phyloP scores from a whole-genome alignment of 805 yeast species.

The Wickerhamomyces alni region DNA sequence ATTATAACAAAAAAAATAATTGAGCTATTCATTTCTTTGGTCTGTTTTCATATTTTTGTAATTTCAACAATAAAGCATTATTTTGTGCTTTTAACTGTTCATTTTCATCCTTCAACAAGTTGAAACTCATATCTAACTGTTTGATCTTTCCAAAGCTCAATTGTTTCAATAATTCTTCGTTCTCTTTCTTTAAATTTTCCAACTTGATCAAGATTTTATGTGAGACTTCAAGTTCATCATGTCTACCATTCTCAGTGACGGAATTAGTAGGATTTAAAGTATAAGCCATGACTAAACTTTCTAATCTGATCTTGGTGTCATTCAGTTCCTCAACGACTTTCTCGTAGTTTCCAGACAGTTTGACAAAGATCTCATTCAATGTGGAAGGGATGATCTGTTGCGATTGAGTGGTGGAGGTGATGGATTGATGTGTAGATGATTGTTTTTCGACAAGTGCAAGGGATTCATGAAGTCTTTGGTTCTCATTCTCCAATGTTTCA shows the following conservation, averaged over 20 bases:
- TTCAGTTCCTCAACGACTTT: slow-evolving; percentile 45
- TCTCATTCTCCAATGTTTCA: slow-evolving; percentile 38
- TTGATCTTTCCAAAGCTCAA: slow-evolving; percentile 71
- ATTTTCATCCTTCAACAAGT: slow-evolving; percentile 48
- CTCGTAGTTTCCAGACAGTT: slow-evolving; percentile 40
- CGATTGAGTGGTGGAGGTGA: background rate
- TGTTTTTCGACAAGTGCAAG: slow-evolving; percentile 1
- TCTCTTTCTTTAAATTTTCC: slow-evolving; percentile 57
- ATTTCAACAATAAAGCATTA: background rate
- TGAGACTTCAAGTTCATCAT: slow-evolving; percentile 69
- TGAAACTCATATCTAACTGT: slow-evolving; percentile 63
- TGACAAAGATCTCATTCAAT: slow-evolving; percentile 41
- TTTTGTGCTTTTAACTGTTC: slow-evolving; percentile 35
- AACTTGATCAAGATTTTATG: slow-evolving; percentile 65
- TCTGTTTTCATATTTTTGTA: background rate
- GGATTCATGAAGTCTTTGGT: slow-evolving; percentile 31
- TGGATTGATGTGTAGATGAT: background rate
- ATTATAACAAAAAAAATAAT: too few relatives aligned
- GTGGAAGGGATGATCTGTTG: slow-evolving; percentile 34
- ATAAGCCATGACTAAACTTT: slow-evolving; percentile 52
- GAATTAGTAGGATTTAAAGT: slow-evolving; percentile 43
- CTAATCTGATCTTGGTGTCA: slow-evolving; percentile 58
- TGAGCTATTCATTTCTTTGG: background rate
- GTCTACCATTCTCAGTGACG: slow-evolving; percentile 49
- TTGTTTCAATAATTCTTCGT: slow-evolving; percentile 63